Evolutionary conservation across 495 filamentous ascomycete species (phyloP).

Genomic region (Filosporella fistucella): DNA sequence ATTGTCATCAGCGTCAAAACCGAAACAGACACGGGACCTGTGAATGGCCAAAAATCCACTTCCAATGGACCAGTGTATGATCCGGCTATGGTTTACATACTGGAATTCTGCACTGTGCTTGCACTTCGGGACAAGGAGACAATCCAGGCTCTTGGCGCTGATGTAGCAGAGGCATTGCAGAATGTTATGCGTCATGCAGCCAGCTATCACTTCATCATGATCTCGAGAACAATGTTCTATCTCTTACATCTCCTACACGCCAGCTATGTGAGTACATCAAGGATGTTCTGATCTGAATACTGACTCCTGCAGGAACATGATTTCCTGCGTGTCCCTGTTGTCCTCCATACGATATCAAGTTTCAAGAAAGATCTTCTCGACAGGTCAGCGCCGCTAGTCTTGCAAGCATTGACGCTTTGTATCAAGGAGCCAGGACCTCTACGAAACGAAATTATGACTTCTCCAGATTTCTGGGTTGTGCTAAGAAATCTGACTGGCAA

Average conservation of each 20-base stretch:
- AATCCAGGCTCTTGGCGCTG: slow-evolving; percentile 66
- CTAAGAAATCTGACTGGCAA: slow-evolving; percentile 67
- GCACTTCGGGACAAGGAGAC: slow-evolving; percentile 73
- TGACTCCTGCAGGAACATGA: slow-evolving; percentile 66
- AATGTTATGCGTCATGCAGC: slow-evolving; percentile 72
- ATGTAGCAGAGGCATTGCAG: slow-evolving; percentile 74
- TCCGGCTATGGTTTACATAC: slow-evolving; percentile 77
- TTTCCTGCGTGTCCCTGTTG: slow-evolving; percentile 86
- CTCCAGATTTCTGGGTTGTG: slow-evolving; percentile 96
- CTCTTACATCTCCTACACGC: slow-evolving; percentile 77
- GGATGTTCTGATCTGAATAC: slow-evolving; percentile 23
- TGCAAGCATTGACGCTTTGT: slow-evolving; percentile 77
- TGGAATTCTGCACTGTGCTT: slow-evolving; percentile 85
- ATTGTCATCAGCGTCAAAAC: slow-evolving; percentile 84
- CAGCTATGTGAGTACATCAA: slow-evolving; percentile 66
- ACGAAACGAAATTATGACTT: slow-evolving; percentile 87
- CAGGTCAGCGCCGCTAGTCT: slow-evolving; percentile 66
- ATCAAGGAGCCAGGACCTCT: slow-evolving; percentile 70
- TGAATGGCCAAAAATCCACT: slow-evolving; percentile 53
- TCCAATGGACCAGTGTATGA: slow-evolving; percentile 67
- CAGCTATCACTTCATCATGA: slow-evolving; percentile 71
- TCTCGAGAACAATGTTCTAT: slow-evolving; percentile 83
- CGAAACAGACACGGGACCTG: slow-evolving; percentile 57
- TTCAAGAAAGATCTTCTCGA: slow-evolving; percentile 74
- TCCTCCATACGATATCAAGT: slow-evolving; percentile 85